Evolutionary conservation across 2,329 filamentous ascomycete genomes (phyloP), one percentile per base, ranked within the genome.

Genomic region (Clathrospora elynae): DNA sequence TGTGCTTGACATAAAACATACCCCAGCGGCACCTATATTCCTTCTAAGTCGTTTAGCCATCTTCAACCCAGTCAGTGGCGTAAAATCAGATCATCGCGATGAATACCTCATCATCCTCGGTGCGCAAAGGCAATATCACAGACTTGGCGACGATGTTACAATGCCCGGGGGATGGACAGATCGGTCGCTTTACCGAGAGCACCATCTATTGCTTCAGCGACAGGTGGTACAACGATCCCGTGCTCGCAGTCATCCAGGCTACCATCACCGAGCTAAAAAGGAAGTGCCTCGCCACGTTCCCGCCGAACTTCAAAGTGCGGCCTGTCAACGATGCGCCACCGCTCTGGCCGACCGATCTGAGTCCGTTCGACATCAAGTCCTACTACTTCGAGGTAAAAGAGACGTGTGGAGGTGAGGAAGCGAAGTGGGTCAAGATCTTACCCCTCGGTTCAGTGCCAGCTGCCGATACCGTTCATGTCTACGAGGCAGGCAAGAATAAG

Each of bases 301-400:
- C 26, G 0, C 7, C 13, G 12, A 30, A 30, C 1, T 13, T 12
- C 4, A 16, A 24, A 1, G n/a, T 24, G 2, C 3, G 26, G 3
- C 35, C 35, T n/a, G 35, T 31, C 4, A 22, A 38, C 4, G 35
- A 31, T 0, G 26, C 19, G 6, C 26, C 26, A 2, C 35, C 26
- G 5, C 26, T 31, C 0, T 38, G 19, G 35, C 35, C 35, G 8
- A 12, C 19, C 12, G 3, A 22, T 1, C 3, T 30, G 13, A 38
- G 31, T 16, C 26, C 24, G 17, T 38, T 31, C 13, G 26, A 38
- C 6, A 22, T 17, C 13, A 38, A 38, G 14, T 19, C 26, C 6
- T 31, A 38, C 16, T 23, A 38, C 13, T 31, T 31, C 2, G 10
- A 13, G 4, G 1, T 13, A 2, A 10, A 11, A 1, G 20, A 35